Conservation (phyloP, 2,329 filamentous ascomycete genomes). For the Colletotrichum sp. region DNA sequence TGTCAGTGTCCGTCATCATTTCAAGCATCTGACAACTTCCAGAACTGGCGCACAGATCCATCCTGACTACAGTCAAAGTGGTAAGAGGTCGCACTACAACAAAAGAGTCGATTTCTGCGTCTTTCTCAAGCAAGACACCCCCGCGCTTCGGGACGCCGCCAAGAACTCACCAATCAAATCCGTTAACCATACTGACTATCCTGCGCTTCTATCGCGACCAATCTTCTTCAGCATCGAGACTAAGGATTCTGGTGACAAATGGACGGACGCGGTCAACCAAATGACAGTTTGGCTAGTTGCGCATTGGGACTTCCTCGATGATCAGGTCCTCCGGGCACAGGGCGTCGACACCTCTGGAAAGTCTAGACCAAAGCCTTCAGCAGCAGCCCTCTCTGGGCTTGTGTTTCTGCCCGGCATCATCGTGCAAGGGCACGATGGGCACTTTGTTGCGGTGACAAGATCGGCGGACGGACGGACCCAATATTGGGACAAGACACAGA, state of each 20-base stretch:
- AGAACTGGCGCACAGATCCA: neutral
- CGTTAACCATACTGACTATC: slow-evolving; percentile 6
- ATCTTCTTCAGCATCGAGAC: slow-evolving; percentile 12
- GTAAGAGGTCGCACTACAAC: neutral
- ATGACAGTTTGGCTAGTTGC: neutral
- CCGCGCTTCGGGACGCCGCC: neutral
- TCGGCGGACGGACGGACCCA: slow-evolving; percentile 6
- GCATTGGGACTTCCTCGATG: neutral
- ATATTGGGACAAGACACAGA: neutral
- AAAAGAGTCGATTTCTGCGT: neutral
- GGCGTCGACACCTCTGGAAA: neutral
- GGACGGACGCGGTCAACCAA: neutral
- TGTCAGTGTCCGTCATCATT: neutral
- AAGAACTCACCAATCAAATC: neutral
- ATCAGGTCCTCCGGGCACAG: neutral
- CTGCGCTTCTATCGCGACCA: neutral
- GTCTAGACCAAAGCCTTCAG: neutral
- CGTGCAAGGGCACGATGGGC: slow-evolving; percentile 24
- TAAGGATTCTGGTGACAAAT: neutral
- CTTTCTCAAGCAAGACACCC: neutral
- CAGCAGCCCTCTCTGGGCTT: neutral
- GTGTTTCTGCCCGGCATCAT: slow-evolving; percentile 24
- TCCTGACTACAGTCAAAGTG: neutral
- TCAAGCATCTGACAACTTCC: neutral
- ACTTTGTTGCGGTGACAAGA: slow-evolving; percentile 22